Base-by-base conservation (phyloP, 495 filamentous ascomycete genomes). In the Hypoxylon perforatum region DNA sequence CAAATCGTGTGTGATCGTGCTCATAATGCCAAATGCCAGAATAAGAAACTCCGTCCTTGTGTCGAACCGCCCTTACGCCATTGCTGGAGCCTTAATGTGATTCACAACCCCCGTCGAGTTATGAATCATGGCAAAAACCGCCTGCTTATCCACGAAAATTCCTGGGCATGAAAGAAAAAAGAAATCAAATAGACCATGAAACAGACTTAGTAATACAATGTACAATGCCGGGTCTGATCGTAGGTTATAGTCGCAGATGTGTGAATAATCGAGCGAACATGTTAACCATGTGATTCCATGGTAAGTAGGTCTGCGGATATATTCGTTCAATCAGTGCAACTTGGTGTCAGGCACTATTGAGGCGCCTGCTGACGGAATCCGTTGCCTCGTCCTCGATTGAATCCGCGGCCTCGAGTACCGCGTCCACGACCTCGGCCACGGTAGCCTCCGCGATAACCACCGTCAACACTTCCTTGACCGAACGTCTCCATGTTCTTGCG, bases 401-500 rank as follows among this genome's bases (percentile, higher is more conserved):
- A 85, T 58, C 82, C 81, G 48, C 86, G 84, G 48, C 86, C 84
- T 39, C 88, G 30, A 56, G 83, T 82, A 17, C 90, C 88, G 73
- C 89, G 85, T 22, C 90, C 89, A 49, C 90, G 83, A 18, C 90
- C 88, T 41, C 91, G 85, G 15, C 90, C 88, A 46, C 83, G 76
- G 72, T 86, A 92, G 55, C 87, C 90, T 55, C 91, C 89, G 12
- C 92, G 87, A 70, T 91, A 93, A 5, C 90, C 87, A 60, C 84
- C 85, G 71, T 99, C 95, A 15, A 99, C 94, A 67, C 92, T 97
- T 42, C 94, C 93, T 76, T 97, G 92, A n/a, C 95, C 95, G 69
- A 99, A 99, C 0, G 95, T 99, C 79, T 99, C 95, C 60, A 99
- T 87, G 74, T 99, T 99, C 76, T 92, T 92, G 77, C 90, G 93